Base-by-base conservation (phyloP, 2,329 filamentous ascomycete genomes). In the Aspergillus oerlinghausenensis region DNA sequence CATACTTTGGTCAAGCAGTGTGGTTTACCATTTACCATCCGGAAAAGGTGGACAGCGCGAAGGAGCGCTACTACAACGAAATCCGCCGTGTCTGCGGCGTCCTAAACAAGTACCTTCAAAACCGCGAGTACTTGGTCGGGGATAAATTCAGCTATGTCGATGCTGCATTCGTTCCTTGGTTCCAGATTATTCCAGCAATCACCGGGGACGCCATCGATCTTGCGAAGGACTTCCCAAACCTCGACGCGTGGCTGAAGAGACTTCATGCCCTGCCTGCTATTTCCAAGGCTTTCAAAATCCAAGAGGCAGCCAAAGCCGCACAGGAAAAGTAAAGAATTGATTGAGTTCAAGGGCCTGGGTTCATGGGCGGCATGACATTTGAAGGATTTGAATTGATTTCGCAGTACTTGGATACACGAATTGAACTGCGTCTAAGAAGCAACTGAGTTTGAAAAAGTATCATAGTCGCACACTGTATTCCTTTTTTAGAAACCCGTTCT, bases 1-100 rank as follows among this genome's bases (percentile, higher is more conserved):
- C 78, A 0, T 81, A 80, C 62, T 80, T 73, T 56, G 80, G 79
- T 14, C 79, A 81, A 63, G 67, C 67, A 0, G 69, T 66, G 28
- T 81, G 77, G 77, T 80, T 78, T 65, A 63, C 49, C 8, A 26
- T 52, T 8, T 76, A 73, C 55, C 74, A 80, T 64, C 66, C 65
- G 0, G 77, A 81, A 55, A 75, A 75, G 58, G 35, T 80, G 21
- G 69, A 65, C 0, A 74, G 70, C 17, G 79, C 77, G 4, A 65
- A 75, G 23, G 73, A 78, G 4, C 74, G 79, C 19, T 82, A 80
- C 63, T 54, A 63, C 19, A 72, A 73, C 26, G 79, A 82, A 60
- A 67, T 77, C 52, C 67, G 70, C 28, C 77, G 80, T 48, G 71
- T 82, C 14, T 65, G 72, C 5, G 70, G 70, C 17, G 78, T 82